Evolutionary conservation across 441 rosid species (phyloP).

Genomic region (Arabidopsis lyrata): DNA sequence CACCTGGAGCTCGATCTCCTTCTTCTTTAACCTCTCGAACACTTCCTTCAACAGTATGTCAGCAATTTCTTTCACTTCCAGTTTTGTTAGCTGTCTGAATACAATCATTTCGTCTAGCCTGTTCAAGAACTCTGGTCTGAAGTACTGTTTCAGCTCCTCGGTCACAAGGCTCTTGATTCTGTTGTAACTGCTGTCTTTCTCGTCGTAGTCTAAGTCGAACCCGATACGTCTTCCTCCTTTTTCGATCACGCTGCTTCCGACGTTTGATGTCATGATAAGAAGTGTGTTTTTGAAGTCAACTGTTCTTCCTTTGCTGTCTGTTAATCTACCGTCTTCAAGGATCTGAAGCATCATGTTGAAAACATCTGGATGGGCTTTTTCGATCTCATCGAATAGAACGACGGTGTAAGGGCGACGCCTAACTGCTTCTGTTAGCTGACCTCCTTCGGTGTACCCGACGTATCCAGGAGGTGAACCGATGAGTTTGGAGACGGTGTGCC

Average conservation of each 20-base stretch:
- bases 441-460: conserved; percentile 97
- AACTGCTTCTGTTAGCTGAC: conserved; percentile 97
- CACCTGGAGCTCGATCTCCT: conserved; percentile 57
- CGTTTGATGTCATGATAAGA: conserved; percentile 96
- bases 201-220: conserved; percentile 89
- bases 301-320: conserved; percentile 98
- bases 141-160: conserved; percentile 53
- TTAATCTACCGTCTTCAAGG: conserved; percentile 96
- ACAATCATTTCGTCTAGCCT: conserved; percentile 63
- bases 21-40: conserved; percentile 52
- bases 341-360: conserved; percentile 99
- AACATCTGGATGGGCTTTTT: conserved; percentile 99
- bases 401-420: conserved; percentile 94
- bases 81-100: conserved; percentile 51
- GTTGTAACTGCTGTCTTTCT: conserved; percentile 93
- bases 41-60: conserved; percentile 58
- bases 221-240: conserved; percentile 94
- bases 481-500: conserved; percentile 96
- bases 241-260: conserved; percentile 94
- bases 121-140: conserved; percentile 64
- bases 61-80: conserved; percentile 53
- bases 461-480: conserved; percentile 99
- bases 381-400: conserved; percentile 93
- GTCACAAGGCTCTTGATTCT: conserved; percentile 83
- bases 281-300: conserved; percentile 99